A percentile compares a stretch with the other conserved stretches of the same genome.
phyloP scores from a whole-genome alignment of 345 rosid genomes.

The Eucalyptus fibrosa region DNA sequence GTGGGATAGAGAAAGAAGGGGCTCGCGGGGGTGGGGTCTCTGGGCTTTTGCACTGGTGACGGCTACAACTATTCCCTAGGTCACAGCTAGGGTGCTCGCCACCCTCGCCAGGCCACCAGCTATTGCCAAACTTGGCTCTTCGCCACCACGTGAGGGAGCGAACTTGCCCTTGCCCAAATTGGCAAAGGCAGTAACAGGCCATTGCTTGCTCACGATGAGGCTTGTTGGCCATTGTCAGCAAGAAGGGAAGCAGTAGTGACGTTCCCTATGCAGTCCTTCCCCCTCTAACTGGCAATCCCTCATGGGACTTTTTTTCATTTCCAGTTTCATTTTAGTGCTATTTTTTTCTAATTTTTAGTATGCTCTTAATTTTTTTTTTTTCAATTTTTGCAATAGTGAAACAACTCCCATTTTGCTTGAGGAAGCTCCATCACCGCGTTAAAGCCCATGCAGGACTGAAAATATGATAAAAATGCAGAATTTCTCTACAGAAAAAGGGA shows the following conservation, averaged over 20 bases:
- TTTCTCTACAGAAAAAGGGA: neutral
- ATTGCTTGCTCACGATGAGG: accelerated
- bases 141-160: accelerated
- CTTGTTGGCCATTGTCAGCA: too few relatives aligned
- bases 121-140: accelerated
- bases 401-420: neutral
- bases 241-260: too few relatives aligned
- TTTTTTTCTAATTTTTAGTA: too few relatives aligned
- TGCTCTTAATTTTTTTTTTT: neutral
- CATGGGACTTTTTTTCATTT: too few relatives aligned
- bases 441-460: accelerated
- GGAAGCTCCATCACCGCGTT: accelerated
- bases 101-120: accelerated
- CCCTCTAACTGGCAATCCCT: too few relatives aligned
- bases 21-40: accelerated
- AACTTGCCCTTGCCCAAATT: too few relatives aligned
- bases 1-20: accelerated
- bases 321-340: too few relatives aligned
- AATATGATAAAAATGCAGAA: neutral
- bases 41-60: accelerated
- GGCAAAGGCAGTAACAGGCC: accelerated
- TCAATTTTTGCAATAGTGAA: neutral
- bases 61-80: accelerated
- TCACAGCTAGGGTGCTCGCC: accelerated
- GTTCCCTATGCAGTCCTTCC: too few relatives aligned